Evolutionary conservation across 768 basidiomycete genomes (phyloP), one percentile per base, ranked within the genome.

Genomic region (Roridomyces roridus): DNA sequence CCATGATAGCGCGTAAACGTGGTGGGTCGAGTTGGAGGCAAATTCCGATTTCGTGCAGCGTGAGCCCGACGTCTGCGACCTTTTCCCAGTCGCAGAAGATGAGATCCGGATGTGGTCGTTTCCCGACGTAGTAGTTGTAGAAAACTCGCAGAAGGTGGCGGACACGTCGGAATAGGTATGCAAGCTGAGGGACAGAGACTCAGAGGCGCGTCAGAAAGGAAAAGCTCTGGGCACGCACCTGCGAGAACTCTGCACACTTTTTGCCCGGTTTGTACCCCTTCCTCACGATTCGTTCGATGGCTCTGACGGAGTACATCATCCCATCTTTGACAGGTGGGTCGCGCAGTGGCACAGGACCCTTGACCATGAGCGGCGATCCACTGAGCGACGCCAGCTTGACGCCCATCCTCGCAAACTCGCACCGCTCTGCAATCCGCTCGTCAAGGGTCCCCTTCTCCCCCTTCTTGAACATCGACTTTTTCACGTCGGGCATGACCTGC

Each of bases 41-140:
- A n/a, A 72, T 55, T 0, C 68, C 70, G 28, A 65, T 51, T 55
- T 66, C 41, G 46, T 71, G 71, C 18, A 70, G 59, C 20, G 55
- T 53, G 18, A 71, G 46, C 0, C 66, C 66, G 9, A 71, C 61
- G 26, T 67, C 65, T 18, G 46, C 51, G 24, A 68, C 46, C n/a
- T 63, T 47, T 21, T 66, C 20, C 49, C 63, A 56, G 52, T 72
- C 69, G 49, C 68, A 72, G 48, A 59, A 70, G 21, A 63, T 60
- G 46, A 70, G 57, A 10, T 70, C 68, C 4, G 44, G 47, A 15
- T 65, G 62, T n/a, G 42, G 51, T 9, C 57, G 47, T 26, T 48
- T 41, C 0, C 59, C 56, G 10, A 69, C 50, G 12, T 39, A 35
- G 7, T 53, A 60, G 45, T 70, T 60, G 46, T 67, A 72, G 42